phyloP scores from a whole-genome alignment of 1,139 yeast genomes.

The Pichia sp. region DNA sequence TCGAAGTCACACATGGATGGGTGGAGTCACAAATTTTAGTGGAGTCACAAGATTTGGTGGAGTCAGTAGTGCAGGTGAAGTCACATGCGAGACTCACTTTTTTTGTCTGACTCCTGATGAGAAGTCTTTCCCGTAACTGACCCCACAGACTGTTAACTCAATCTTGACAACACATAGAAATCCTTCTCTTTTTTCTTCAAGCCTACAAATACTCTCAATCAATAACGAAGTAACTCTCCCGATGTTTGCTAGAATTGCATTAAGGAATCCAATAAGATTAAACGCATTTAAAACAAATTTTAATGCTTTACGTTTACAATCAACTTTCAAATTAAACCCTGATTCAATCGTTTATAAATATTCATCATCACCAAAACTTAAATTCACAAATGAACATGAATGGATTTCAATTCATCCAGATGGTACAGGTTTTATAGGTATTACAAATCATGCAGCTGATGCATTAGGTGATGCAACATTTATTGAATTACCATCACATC shows the following conservation, averaged over 20 bases:
- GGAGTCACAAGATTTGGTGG: too few relatives aligned
- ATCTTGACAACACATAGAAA: not conserved
- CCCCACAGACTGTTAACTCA: too few relatives aligned
- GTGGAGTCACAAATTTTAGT: too few relatives aligned
- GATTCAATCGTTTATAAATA: conserved; percentile 47
- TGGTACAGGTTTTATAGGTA: conserved; percentile 79
- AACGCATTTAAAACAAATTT: conserved; percentile 3
- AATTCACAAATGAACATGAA: conserved; percentile 88
- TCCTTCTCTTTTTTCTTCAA: not conserved
- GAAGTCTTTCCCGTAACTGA: too few relatives aligned
- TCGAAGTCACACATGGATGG: too few relatives aligned
- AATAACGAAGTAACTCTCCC: not conserved
- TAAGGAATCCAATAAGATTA: too few relatives aligned
- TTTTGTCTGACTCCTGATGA: too few relatives aligned
- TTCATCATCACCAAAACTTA: conserved; percentile 48
- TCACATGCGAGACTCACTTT: too few relatives aligned
- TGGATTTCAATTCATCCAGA: conserved; percentile 87
- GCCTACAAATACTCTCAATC: not conserved
- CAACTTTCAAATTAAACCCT: conserved; percentile 43
- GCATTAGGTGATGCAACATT: conserved; percentile 98
- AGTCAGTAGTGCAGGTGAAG: too few relatives aligned
- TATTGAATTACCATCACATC: conserved; percentile 64
- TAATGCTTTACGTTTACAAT: conserved; percentile 33
- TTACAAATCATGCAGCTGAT: conserved; percentile 91
- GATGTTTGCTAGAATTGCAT: conserved; percentile 13